Percentiles rank a stretch among this genome's conserved stretches.
Conservation (phyloP, 352 stramenopile species). For the Phytophthora brassicae region DNA sequence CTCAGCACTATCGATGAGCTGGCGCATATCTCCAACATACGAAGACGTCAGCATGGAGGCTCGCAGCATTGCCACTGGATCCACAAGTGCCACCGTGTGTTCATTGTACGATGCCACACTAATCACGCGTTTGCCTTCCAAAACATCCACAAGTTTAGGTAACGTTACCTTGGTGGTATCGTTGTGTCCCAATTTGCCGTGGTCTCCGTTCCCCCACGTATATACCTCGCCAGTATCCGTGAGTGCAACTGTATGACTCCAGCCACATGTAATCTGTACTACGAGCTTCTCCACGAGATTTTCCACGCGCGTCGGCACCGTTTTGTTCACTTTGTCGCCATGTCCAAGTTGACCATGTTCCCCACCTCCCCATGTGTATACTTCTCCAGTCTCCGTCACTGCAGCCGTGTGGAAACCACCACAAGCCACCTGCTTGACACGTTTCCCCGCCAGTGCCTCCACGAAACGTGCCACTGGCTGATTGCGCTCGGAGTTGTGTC, state of each 20-base stretch:
- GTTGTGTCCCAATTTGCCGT: slow-evolving; percentile 95
- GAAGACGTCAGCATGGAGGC: slow-evolving; percentile 83
- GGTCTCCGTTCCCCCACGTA: slow-evolving; percentile 93
- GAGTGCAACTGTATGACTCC: slow-evolving; percentile 95
- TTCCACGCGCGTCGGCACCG: slow-evolving; percentile 91
- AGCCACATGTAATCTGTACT: slow-evolving; percentile 95
- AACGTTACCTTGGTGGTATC: slow-evolving; percentile 94
- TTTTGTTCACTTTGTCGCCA: slow-evolving; percentile 96
- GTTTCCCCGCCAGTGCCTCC: slow-evolving; percentile 66
- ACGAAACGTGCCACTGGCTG: slow-evolving; percentile 76
- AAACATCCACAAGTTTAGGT: slow-evolving; percentile 91
- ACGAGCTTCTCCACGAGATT: slow-evolving; percentile 88
- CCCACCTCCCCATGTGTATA: slow-evolving; percentile 88
- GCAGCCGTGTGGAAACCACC: slow-evolving; percentile 88
- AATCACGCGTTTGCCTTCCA: slow-evolving; percentile 93
- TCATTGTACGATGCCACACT: slow-evolving; percentile 97
- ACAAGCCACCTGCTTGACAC: slow-evolving; percentile 87
- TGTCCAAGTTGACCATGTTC: slow-evolving; percentile 96
- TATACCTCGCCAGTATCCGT: slow-evolving; percentile 92
- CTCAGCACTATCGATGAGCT: slow-evolving; percentile 91
- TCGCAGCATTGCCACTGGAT: slow-evolving; percentile 75
- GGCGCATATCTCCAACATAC: slow-evolving; percentile 89
- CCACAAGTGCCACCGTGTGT: slow-evolving; percentile 93
- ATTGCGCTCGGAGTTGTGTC: slow-evolving; percentile 84
- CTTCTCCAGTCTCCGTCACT: slow-evolving; percentile 82